A percentile compares a stretch with the other conserved stretches of the same genome.
phyloP scores from a whole-genome alignment of 2,329 filamentous ascomycete genomes.

The Aspergillus amoenus region DNA sequence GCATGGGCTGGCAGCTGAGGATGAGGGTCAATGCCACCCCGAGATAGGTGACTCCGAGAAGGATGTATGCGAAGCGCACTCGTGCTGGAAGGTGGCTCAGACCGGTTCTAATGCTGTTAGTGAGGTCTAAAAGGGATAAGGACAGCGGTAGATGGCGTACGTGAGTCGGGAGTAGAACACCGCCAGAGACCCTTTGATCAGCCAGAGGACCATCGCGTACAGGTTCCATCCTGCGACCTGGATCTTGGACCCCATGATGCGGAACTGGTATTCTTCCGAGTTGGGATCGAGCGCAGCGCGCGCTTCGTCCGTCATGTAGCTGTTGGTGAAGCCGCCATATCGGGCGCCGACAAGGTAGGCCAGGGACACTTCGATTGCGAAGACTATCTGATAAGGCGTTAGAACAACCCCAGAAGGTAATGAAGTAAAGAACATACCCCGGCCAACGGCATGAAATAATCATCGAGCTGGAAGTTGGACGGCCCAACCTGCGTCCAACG shows the following conservation, averaged over 20 bases:
- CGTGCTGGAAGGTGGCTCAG: slow-evolving; percentile 41
- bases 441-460: slow-evolving; percentile 56
- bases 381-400: slow-evolving; percentile 41
- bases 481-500: slow-evolving; percentile 48
- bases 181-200: slow-evolving; percentile 54
- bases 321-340: slow-evolving; percentile 54
- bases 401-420: neutral
- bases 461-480: slow-evolving; percentile 51
- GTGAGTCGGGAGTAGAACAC: slow-evolving; percentile 57
- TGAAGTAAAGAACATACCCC: slow-evolving; percentile 37
- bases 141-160: slow-evolving; percentile 17
- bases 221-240: slow-evolving; percentile 55
- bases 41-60: slow-evolving; percentile 51
- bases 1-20: slow-evolving; percentile 54
- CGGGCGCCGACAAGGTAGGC: slow-evolving; percentile 49
- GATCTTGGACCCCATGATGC: slow-evolving; percentile 52
- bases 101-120: slow-evolving; percentile 31
- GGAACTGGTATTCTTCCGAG: slow-evolving; percentile 47
- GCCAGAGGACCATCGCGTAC: slow-evolving; percentile 54
- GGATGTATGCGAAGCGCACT: slow-evolving; percentile 50
- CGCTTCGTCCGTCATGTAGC: slow-evolving; percentile 53
- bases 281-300: slow-evolving; percentile 46
- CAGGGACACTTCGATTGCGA: slow-evolving; percentile 48
- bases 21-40: slow-evolving; percentile 50
- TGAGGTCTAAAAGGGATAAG: no score